Percentiles rank a stretch among this genome's conserved stretches.
phyloP scores from a whole-genome alignment of 805 yeast species.

The Yarrowia bubula region DNA sequence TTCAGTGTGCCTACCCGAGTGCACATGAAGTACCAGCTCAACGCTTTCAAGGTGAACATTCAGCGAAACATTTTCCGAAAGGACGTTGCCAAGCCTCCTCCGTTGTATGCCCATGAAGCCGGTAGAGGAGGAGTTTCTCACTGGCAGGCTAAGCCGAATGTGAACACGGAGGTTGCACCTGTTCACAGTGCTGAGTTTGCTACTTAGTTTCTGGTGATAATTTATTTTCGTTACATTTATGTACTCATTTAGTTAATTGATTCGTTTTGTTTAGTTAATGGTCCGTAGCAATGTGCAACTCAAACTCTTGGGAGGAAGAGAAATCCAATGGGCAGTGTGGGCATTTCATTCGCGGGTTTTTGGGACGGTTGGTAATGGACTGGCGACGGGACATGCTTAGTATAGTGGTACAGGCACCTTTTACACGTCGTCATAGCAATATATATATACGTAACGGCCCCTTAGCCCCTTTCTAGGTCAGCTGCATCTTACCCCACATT shows the following conservation, averaged over 20 bases:
- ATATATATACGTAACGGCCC: no score
- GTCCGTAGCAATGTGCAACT: background rate
- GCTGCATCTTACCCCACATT: constrained; percentile 19
- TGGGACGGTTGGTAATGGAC: background rate
- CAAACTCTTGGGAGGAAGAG: constrained; percentile 4
- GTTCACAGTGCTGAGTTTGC: background rate
- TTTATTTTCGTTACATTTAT: background rate
- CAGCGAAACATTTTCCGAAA: constrained; percentile 31
- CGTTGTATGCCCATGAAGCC: constrained; percentile 22
- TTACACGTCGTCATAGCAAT: no score
- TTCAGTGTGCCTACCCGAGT: constrained; percentile 54
- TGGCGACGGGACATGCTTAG: constrained; percentile 1
- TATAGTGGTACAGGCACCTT: no score
- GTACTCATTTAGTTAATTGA: background rate
- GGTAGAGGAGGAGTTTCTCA: background rate
- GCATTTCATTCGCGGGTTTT: constrained; percentile 7
- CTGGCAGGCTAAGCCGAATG: background rate
- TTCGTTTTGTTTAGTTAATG: background rate
- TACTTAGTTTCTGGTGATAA: background rate
- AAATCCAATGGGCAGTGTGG: constrained; percentile 11
- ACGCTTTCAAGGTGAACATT: constrained; percentile 35
- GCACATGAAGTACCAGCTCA: constrained; percentile 53
- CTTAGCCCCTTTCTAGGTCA: constrained; percentile 11
- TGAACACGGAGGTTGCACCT: background rate
- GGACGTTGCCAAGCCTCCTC: constrained; percentile 29